Conservation (phyloP, 805 yeast species). For the Saccharomycopsis babjevae region DNA sequence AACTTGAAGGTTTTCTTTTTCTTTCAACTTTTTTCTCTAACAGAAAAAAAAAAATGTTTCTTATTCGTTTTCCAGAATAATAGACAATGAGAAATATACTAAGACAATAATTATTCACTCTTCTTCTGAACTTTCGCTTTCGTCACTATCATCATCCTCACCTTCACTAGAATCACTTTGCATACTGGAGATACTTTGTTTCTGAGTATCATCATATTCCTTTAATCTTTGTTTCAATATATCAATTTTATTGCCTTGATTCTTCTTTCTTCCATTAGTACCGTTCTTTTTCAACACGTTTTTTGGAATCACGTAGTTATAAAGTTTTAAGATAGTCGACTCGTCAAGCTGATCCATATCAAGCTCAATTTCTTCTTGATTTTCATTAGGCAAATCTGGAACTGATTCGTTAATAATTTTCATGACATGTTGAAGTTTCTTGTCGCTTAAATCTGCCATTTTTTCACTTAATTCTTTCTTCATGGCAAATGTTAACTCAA, state of each 20-base stretch:
- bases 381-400: slow-evolving; percentile 39
- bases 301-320: slow-evolving; percentile 59
- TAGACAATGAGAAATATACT: not conserved
- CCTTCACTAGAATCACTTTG: slow-evolving; percentile 27
- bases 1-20: not conserved
- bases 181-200: slow-evolving; percentile 26
- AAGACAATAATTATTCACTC: slow-evolving; percentile 31
- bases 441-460: slow-evolving; percentile 66
- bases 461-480: slow-evolving; percentile 86
- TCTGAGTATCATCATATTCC: slow-evolving; percentile 42
- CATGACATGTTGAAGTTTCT: slow-evolving; percentile 73
- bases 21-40: not conserved
- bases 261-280: slow-evolving; percentile 22
- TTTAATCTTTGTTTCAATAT: slow-evolving; percentile 66
- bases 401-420: slow-evolving; percentile 73
- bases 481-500: slow-evolving; percentile 72
- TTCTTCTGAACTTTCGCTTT: slow-evolving; percentile 64
- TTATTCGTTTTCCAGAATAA: not conserved
- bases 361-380: slow-evolving; percentile 89
- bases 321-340: slow-evolving; percentile 68
- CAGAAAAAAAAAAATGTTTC: not conserved
- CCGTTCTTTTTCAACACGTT: slow-evolving; percentile 26
- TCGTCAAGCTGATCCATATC: slow-evolving; percentile 92
- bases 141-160: slow-evolving; percentile 40
- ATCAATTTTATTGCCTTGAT: slow-evolving; percentile 46